These are phyloP conservation scores for Apostasia shenzhenica DNA, from an alignment of 106 monocot genomes.

Conservation along the genomic window DNA sequence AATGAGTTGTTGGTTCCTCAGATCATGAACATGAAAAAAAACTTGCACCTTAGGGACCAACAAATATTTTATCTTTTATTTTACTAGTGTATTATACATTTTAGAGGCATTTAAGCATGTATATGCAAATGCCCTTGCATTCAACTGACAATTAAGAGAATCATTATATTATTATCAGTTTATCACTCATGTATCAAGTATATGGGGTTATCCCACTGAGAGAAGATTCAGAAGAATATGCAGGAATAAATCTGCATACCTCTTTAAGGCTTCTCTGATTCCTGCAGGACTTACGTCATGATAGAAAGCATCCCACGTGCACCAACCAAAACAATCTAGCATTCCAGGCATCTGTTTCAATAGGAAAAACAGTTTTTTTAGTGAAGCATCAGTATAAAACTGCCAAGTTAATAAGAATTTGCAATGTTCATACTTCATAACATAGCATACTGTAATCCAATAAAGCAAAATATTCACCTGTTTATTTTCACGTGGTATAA, in stretches of 20 bases:
- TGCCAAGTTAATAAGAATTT: neutral
- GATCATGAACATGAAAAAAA: too few species aligned
- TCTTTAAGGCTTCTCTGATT: constrained; percentile 29
- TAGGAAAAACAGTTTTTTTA: neutral
- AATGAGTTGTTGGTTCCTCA: too few species aligned
- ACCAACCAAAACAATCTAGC: constrained; percentile 57
- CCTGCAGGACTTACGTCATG: constrained; percentile 34
- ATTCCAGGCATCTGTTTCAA: constrained; percentile 40
- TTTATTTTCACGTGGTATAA: constrained; percentile 25
- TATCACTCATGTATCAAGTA: too few species aligned
- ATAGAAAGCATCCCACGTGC: constrained; percentile 72
- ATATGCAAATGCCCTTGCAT: neutral
- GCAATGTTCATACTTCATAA: neutral
- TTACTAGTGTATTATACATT: neutral
- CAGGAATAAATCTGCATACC: constrained; percentile 12
- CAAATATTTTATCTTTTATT: too few species aligned
- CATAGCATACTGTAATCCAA: neutral
- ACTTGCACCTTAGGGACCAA: too few species aligned
- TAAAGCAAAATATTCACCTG: constrained; percentile 16
- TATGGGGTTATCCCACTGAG: too few species aligned
- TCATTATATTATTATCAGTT: too few species aligned
- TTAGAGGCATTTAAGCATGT: neutral
- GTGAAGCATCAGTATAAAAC: too few species aligned
- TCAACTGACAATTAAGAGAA: neutral
- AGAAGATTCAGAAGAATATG: neutral